Conservation (phyloP, 2,329 filamentous ascomycete genomes). For the Chalaropsis ovoidea region DNA sequence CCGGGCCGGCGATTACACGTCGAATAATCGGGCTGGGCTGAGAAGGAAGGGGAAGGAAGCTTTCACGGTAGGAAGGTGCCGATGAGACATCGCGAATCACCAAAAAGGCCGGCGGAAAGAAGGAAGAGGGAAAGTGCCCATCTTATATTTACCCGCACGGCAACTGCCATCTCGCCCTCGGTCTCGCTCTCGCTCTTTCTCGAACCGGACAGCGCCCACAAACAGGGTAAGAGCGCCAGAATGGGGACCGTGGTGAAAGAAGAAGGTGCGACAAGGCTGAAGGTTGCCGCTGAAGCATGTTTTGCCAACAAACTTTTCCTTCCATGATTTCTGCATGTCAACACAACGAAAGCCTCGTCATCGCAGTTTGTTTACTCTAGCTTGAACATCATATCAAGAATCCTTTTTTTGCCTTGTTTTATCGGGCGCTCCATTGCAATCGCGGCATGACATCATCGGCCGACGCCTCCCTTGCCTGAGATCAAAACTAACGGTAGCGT, state of each 20-base stretch:
- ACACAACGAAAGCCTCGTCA: background rate
- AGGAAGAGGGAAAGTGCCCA: background rate
- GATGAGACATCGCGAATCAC: conserved; percentile 8
- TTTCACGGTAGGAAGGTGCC: background rate
- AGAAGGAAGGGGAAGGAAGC: background rate
- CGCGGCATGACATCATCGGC: conserved; percentile 21
- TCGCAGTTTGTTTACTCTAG: background rate
- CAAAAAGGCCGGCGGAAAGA: background rate
- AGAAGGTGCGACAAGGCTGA: background rate
- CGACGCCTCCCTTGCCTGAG: background rate
- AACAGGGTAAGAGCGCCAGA: conserved; percentile 4
- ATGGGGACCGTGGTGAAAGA: background rate
- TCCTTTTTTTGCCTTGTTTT: background rate
- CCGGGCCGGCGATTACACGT: no score
- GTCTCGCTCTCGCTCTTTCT: background rate
- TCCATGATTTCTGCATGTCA: background rate
- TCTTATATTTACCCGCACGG: background rate
- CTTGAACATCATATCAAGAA: background rate
- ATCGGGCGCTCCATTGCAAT: background rate
- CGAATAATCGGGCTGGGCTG: no score
- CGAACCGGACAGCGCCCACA: background rate
- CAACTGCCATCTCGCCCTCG: background rate
- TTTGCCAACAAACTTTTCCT: background rate
- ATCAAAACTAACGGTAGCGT: background rate
- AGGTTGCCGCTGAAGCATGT: background rate